Base-by-base conservation (phyloP, 257 asterid genomes). In the Avicennia marina region DNA sequence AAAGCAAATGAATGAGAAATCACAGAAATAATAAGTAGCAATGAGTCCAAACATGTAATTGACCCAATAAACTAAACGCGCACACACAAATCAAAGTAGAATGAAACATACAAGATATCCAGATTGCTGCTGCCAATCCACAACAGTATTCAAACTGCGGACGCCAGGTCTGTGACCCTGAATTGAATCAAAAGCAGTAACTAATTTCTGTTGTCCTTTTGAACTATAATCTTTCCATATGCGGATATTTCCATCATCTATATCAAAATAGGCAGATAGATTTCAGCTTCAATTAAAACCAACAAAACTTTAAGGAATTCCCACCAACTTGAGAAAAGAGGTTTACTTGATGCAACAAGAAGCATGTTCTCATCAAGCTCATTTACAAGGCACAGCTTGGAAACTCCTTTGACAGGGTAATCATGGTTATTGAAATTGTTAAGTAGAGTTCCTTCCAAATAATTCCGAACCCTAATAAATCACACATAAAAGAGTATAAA, bases 91-190 rank as follows among this genome's bases (percentile, higher is more conserved):
- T 45, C 40, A n/a, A n/a, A 51, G 40, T 24, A 48, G 54, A 3
- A 21, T 24, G 50, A 48, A 21, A 40, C 81, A 18, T 71, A 75
- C 81, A 63, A 62, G 81, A 79, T 77, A 81, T 50, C 99, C 94
- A 51, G 99, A 93, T 75, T 84, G 97, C 81, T 93, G 99, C 72
- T 93, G 99, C 99, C 99, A 93, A 78, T 93, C 99, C 47, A 93
- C 96, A 67, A 93, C 96, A 71, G 99, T 95, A 19, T 86, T 89
- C 74, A 81, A 80, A 74, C 89, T 72, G 56, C 87, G 94, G 55
- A 80, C 87, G 48, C 94, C 96, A 67, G 91, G 90, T 73, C 80
- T 79, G 63, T 77, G 96, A 56, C 93, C 96, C 68, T 82, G 99
- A 73, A 86, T 79, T 27, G 99, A 86, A 47, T 93, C 72, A 70